Evolutionary conservation across 805 yeast species (phyloP).

Genomic region (Metahyphopichia silvanorum): DNA sequence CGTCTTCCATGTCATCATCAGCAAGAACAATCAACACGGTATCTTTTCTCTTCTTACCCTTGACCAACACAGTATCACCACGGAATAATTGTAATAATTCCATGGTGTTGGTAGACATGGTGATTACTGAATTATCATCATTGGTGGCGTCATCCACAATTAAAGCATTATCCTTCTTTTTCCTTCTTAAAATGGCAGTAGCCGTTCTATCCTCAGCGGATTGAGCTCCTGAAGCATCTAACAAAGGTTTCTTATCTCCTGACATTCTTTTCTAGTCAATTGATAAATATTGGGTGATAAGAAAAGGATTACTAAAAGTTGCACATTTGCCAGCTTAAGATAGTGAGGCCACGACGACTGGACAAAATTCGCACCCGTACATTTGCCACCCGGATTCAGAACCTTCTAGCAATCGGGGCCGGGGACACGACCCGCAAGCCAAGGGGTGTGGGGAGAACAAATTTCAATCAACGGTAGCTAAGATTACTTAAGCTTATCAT

Average conservation of each 20-base stretch:
- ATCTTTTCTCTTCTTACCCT: constrained; percentile 97
- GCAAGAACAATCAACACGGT: constrained; percentile 94
- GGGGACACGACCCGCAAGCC: too few species aligned
- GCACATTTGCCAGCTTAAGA: too few species aligned
- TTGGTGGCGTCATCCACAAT: constrained; percentile 95
- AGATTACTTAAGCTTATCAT: too few species aligned
- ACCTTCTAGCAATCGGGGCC: too few species aligned
- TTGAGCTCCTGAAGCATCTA: constrained; percentile 65
- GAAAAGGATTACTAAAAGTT: too few species aligned
- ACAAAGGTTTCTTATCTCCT: constrained; percentile 28
- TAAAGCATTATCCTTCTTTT: constrained; percentile 95
- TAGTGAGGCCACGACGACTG: too few species aligned
- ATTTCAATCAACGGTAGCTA: too few species aligned
- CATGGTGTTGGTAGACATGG: constrained; percentile 94
- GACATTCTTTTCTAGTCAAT: neutral
- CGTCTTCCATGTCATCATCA: constrained; percentile 96
- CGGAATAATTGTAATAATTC: constrained; percentile 91
- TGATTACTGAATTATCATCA: constrained; percentile 95
- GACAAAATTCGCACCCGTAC: too few species aligned
- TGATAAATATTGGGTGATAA: constrained; percentile 1
- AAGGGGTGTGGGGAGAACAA: too few species aligned
- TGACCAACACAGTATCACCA: constrained; percentile 95
- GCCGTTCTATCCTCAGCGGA: constrained; percentile 72
- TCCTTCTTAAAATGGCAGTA: constrained; percentile 93
- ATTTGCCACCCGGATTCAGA: too few species aligned